Evolutionary conservation across 768 basidiomycete genomes (phyloP).

Genomic region (Termitomyces sp.): DNA sequence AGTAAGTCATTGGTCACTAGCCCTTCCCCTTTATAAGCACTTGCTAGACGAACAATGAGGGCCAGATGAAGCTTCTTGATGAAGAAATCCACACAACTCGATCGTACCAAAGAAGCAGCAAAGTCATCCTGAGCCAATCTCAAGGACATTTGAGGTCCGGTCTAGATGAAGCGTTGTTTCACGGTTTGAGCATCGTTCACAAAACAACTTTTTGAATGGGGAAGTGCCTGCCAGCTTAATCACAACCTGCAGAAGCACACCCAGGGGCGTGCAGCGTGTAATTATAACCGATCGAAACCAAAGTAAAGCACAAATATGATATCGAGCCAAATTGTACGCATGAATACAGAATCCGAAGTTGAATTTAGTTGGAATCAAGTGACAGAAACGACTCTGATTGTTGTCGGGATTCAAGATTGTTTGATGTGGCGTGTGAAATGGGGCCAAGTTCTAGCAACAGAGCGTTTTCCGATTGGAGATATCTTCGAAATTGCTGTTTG

Average conservation of each 20-base stretch:
- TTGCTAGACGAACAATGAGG: slow-evolving; percentile 36
- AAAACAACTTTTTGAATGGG: not conserved
- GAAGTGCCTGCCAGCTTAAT: not conserved
- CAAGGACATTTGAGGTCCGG: slow-evolving; percentile 25
- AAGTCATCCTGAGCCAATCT: slow-evolving; percentile 29
- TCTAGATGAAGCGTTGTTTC: slow-evolving; percentile 3
- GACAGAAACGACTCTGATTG: not conserved
- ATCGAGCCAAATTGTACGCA: not conserved
- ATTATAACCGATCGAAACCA: slow-evolving; percentile 1
- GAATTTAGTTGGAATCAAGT: not conserved
- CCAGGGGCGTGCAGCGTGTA: not conserved
- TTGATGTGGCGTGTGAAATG: slow-evolving; percentile 6
- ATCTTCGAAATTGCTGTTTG: not conserved
- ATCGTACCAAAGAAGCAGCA: slow-evolving; percentile 18
- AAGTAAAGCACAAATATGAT: not conserved
- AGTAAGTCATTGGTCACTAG: not conserved
- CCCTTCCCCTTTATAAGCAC: slow-evolving; percentile 19
- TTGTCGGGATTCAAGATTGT: not conserved
- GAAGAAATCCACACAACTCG: slow-evolving; percentile 15
- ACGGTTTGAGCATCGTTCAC: slow-evolving; percentile 3
- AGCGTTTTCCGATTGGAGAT: not conserved
- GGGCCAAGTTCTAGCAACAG: not conserved
- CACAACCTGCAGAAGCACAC: slow-evolving; percentile 1
- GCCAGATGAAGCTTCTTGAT: slow-evolving; percentile 27
- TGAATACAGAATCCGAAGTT: not conserved